phyloP scores from a whole-genome alignment of 352 stramenopile species.

The Phytophthora lateralis region DNA sequence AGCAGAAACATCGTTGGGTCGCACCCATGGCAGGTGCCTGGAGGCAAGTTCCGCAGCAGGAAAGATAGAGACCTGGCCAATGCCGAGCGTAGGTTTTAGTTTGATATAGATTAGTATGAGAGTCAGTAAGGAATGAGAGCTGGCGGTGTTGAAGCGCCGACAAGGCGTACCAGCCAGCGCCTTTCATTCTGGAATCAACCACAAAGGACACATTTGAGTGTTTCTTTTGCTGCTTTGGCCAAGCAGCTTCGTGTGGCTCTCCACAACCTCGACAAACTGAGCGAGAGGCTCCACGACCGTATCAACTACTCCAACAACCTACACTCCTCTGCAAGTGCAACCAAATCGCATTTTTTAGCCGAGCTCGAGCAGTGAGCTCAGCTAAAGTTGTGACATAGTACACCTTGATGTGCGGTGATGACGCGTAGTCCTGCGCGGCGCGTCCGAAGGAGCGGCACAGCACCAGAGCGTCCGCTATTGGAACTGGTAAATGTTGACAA shows the following conservation, averaged over 20 bases:
- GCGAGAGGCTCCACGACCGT: too few species aligned
- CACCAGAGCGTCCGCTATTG: too few species aligned
- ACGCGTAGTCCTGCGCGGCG: too few species aligned
- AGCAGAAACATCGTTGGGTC: too few species aligned
- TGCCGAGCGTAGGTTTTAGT: too few species aligned
- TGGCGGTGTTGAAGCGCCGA: background rate
- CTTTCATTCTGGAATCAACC: background rate
- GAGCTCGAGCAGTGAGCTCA: background rate
- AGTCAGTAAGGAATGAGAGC: background rate
- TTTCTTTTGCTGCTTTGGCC: background rate
- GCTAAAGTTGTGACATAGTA: background rate
- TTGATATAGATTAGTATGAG: background rate
- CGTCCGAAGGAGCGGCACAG: too few species aligned
- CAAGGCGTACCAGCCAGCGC: background rate
- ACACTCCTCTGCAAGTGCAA: background rate
- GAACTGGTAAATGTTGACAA: too few species aligned
- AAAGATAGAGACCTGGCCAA: too few species aligned
- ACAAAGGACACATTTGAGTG: background rate
- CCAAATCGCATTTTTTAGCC: background rate
- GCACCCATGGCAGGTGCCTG: too few species aligned
- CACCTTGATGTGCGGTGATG: too few species aligned
- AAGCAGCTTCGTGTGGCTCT: background rate
- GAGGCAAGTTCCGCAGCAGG: too few species aligned
- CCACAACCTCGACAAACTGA: too few species aligned
- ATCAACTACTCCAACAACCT: background rate